Evolutionary conservation across 2,329 filamentous ascomycete genomes (phyloP).

Genomic region (Xylaria sp.): DNA sequence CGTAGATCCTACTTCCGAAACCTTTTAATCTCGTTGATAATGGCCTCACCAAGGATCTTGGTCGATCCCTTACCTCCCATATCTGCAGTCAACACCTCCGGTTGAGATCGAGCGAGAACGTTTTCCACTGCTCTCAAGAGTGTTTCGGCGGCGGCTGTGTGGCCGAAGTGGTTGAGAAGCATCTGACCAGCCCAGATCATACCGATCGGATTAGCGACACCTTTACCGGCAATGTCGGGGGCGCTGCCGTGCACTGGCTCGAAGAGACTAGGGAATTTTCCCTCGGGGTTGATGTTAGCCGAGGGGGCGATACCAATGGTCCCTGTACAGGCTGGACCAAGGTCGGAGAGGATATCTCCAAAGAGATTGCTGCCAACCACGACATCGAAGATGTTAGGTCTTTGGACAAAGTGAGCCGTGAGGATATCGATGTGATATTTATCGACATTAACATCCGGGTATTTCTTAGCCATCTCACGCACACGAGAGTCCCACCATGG

Average conservation of each 20-base stretch:
- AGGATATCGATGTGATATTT: conserved; percentile 75
- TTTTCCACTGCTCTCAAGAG: conserved; percentile 47
- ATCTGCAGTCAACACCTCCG: conserved; percentile 67
- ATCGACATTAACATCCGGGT: conserved; percentile 67
- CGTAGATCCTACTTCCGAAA: not conserved
- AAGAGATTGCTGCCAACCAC: conserved; percentile 71
- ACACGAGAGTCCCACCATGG: conserved; percentile 73
- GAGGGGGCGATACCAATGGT: conserved; percentile 75
- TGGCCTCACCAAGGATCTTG: conserved; percentile 67
- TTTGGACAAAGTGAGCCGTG: conserved; percentile 70
- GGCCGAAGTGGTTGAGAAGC: conserved; percentile 73
- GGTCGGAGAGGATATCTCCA: conserved; percentile 62
- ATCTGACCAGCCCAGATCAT: conserved; percentile 78
- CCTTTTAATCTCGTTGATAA: conserved; percentile 27
- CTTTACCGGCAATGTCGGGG: conserved; percentile 72
- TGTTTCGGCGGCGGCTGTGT: conserved; percentile 65
- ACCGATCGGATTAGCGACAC: conserved; percentile 71
- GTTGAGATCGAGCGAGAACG: conserved; percentile 55
- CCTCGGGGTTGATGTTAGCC: conserved; percentile 70
- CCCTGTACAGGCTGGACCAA: conserved; percentile 72
- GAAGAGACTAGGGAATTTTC: conserved; percentile 70
- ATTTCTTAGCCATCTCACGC: conserved; percentile 62
- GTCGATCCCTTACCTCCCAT: conserved; percentile 69
- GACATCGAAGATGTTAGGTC: conserved; percentile 66
- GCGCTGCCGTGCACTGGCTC: conserved; percentile 73